Evolutionary conservation across 495 filamentous ascomycete genomes (phyloP), one percentile per base, ranked within the genome.

Genomic region (Hypoxylon trugodes): DNA sequence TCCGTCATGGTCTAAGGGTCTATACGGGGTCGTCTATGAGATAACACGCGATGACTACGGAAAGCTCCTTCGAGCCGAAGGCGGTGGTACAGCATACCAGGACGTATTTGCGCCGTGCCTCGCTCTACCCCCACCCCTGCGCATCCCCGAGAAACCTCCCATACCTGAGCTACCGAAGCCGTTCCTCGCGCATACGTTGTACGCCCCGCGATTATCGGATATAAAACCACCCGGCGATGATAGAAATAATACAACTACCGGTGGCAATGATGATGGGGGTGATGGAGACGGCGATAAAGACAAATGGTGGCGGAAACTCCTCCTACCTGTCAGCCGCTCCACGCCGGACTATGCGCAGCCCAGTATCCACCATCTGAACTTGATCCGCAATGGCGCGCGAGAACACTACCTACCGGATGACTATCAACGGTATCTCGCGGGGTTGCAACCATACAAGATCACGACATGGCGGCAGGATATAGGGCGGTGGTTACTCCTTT

Each of bases 21-120:
- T 98, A 8, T 82, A 97, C 38, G 95, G 95, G 37, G 90, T 96
- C 16, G 95, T 97, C 28, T 98, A 98, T 81, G 92, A 97, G 76
- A 89, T 98, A 21, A 95, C 92, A 1, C 72, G 77, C 1, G 68
- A 77, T 5, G 95, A 98, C 79, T 98, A 89, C 70, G 85, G 88
- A 2, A 89, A 84, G 50, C 95, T 98, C 65, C 88, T 98, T 54
- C 87, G 88, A 3, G 97, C 92, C 2, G 95, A 98, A 73, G 94
- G 94, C 56, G 92, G 90, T 28, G 93, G 94, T 6, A 74, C 84
- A 9, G 79, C 85, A 10, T 98, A 98, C 76, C 79, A 87, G 47
- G 93, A 97, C 66, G 80, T 95, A n/a, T 70, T 92, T 0, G 85
- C 97, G 8, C 81, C 86, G 25, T 96, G 92, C 74, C 78, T 89